Conservation (phyloP, 345 rosid genomes). For the Lepidium africanum region DNA sequence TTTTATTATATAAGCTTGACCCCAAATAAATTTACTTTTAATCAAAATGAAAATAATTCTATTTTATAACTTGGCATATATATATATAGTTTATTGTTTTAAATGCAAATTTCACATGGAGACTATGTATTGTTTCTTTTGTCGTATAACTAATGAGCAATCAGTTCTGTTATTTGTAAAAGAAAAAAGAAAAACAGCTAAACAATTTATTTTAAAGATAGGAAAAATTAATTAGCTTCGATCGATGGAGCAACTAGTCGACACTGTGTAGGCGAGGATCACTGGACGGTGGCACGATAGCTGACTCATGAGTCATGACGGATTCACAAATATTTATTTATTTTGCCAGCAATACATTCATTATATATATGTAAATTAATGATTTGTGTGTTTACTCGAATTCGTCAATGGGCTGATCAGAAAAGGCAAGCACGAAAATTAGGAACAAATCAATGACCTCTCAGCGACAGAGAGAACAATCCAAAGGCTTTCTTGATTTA, state of each 20-base stretch:
- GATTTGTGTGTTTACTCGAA: not conserved
- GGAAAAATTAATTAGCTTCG: not conserved
- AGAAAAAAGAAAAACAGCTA: too few species aligned
- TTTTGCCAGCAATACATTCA: too few species aligned
- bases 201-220: too few species aligned
- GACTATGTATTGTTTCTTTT: too few species aligned
- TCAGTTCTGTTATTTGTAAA: too few species aligned
- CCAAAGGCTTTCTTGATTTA: not conserved
- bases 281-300: slow-evolving; percentile 11
- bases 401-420: not conserved
- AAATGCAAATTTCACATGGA: too few species aligned
- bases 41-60: too few species aligned
- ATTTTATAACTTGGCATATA: too few species aligned
- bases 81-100: too few species aligned
- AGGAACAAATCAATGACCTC: slow-evolving; percentile 19
- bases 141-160: too few species aligned
- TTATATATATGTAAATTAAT: not conserved
- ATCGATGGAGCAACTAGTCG: not conserved
- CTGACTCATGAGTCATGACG: not conserved
- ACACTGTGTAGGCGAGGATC: slow-evolving; percentile 3
- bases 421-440: slow-evolving; percentile 10
- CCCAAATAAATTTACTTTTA: too few species aligned
- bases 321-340: too few species aligned
- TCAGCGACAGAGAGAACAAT: slow-evolving; percentile 18
- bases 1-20: not conserved